These are phyloP conservation scores for Aegilops longissima DNA, from an alignment of 176 grass and related monocot species.

Conservation along the genomic window DNA sequence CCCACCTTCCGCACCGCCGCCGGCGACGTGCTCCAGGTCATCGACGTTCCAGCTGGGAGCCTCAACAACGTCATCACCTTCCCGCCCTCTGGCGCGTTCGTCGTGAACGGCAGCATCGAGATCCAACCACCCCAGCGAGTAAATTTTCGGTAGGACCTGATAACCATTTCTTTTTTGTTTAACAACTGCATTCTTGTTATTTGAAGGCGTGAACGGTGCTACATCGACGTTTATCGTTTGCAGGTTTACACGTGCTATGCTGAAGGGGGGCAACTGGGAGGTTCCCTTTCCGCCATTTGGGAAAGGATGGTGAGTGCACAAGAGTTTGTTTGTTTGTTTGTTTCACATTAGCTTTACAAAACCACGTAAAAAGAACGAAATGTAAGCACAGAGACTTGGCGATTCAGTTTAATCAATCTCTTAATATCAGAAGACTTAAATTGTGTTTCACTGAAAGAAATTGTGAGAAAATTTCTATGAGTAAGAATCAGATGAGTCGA, in stretches of 20 bases:
- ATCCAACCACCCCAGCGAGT: constrained; percentile 75
- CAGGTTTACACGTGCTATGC: constrained; percentile 78
- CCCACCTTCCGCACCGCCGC: constrained; percentile 69
- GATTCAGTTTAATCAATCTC: neutral
- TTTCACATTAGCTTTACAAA: neutral
- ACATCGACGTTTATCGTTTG: neutral
- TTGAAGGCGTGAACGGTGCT: neutral
- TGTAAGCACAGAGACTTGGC: neutral
- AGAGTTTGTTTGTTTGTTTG: constrained; percentile 3
- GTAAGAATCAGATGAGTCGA: neutral
- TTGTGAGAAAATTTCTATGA: neutral
- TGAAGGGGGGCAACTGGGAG: constrained; percentile 71
- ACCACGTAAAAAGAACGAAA: neutral
- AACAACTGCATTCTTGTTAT: neutral
- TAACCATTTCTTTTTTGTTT: neutral
- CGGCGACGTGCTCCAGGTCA: constrained; percentile 92
- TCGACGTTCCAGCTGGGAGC: constrained; percentile 50
- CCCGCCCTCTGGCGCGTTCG: constrained; percentile 76
- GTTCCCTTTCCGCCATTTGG: constrained; percentile 89
- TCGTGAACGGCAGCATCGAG: constrained; percentile 69
- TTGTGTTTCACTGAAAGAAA: neutral
- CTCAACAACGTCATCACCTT: constrained; percentile 97
- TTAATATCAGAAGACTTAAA: neutral
- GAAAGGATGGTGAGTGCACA: constrained; percentile 79
- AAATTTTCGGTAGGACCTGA: constrained; percentile 62